These are phyloP conservation scores for Xylariaceae sp. DNA, from an alignment of 2,329 filamentous ascomycete species.

Conservation along the genomic window DNA sequence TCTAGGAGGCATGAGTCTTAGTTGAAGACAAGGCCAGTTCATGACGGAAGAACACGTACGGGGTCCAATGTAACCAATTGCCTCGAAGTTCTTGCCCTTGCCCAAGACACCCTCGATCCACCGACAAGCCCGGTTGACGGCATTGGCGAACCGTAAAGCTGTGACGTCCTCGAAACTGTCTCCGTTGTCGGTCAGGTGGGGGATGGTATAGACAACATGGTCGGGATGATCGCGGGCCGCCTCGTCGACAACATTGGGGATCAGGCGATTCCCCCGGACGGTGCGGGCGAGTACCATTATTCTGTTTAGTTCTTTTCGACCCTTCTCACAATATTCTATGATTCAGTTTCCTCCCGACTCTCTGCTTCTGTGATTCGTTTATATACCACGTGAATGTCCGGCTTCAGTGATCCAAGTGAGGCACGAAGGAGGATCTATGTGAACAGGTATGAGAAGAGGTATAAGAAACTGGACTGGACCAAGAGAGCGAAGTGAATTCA, in stretches of 20 bases:
- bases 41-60: conserved; percentile 12
- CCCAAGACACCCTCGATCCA: conserved; percentile 22
- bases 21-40: background rate
- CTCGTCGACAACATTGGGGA: conserved; percentile 24
- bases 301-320: background rate
- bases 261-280: conserved; percentile 21
- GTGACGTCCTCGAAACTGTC: conserved; percentile 25
- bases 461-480: background rate
- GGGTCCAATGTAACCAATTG: conserved; percentile 24
- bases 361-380: background rate
- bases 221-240: conserved; percentile 21
- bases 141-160: conserved; percentile 23
- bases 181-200: conserved; percentile 21
- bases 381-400: background rate
- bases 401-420: background rate
- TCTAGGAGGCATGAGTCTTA: conserved; percentile 14
- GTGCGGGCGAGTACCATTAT: conserved; percentile 16
- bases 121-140: conserved; percentile 21
- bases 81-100: conserved; percentile 22
- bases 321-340: background rate
- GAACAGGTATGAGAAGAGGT: background rate
- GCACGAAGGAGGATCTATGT: background rate
- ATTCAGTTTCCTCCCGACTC: background rate
- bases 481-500: background rate
- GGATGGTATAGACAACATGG: conserved; percentile 23